Base-by-base conservation (phyloP, 2,329 filamentous ascomycete genomes). In the Ceratocystis diversiconidia region DNA sequence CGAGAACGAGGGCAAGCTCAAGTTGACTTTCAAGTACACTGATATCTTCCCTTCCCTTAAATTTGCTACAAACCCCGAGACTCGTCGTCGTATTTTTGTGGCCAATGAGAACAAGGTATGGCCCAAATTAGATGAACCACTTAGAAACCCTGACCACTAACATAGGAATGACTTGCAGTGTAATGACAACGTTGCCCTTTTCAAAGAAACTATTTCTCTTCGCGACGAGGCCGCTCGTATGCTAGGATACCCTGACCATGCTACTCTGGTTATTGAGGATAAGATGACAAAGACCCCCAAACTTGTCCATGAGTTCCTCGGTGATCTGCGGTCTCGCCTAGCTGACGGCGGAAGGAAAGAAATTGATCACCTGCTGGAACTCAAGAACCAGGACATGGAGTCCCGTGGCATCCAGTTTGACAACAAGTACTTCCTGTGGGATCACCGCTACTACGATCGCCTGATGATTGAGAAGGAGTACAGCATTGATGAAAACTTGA, bases 221-320 rank as follows among this genome's bases (percentile, higher is more conserved):
- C 85, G 90, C 8, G 88, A 92, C 70, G 88, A 92, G 74, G 86
- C 85, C 19, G 90, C 89, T 12, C 83, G 87, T 63, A 79, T 92
- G 61, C 79, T 92, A 1, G 88, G 88, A 12, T 94, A 91, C 74
- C 80, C 83, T 5, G 85, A 90, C 72, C 88, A 92, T 72, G 89
- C 89, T 19, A 82, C 85, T 61, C 86, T 91, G 74, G 79, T 83
- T 60, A 86, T 94, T 48, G 88, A 91, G 72, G 85, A 89, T 71
- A 92, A 91, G 80, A 94, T 94, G 89, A 88, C 89, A 60, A 91
- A 92, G 79, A 85, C 81, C 1, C 81, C 87, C 1, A 80, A 84
- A 71, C 87, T 82, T 0, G 89, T 94, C 10, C 81, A 87, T 69
- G 81, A 84, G 63, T 92, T 94, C 74, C 76, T 94, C 6, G 80